Evolutionary conservation across 805 yeast species (phyloP).

Genomic region (Ogataea methanolica): DNA sequence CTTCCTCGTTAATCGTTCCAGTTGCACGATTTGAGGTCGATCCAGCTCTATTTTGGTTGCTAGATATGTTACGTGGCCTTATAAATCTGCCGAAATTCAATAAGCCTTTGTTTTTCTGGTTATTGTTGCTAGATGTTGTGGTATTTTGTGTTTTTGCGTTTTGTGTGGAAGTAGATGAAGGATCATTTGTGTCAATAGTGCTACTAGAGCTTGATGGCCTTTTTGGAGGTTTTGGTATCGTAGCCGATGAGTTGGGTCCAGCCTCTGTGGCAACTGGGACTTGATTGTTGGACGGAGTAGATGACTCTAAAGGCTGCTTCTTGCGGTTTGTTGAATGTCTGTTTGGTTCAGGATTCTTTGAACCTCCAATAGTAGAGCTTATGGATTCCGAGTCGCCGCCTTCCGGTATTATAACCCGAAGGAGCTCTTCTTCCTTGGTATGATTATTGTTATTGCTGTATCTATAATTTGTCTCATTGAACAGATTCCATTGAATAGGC

Average conservation of each 20-base stretch:
- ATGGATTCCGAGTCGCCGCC: neutral
- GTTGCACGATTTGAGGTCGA: neutral
- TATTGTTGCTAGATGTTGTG: neutral
- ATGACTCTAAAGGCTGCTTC: neutral
- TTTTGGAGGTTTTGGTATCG: neutral
- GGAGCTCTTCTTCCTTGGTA: neutral
- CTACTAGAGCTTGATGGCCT: neutral
- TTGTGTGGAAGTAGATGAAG: neutral
- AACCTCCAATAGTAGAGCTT: neutral
- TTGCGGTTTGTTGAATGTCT: neutral
- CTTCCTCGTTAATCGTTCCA: slow-evolving; percentile 4
- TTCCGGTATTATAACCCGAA: neutral
- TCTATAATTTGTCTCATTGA: neutral
- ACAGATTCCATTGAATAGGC: slow-evolving; percentile 4
- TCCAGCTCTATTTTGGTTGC: neutral
- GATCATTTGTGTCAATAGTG: neutral
- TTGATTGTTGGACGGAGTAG: neutral
- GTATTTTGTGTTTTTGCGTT: neutral
- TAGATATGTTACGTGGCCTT: slow-evolving; percentile 1
- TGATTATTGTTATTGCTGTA: neutral
- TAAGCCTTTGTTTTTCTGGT: slow-evolving; percentile 6
- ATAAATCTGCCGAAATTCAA: slow-evolving; percentile 10
- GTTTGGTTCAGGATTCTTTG: neutral
- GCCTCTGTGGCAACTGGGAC: neutral
- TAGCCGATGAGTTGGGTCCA: neutral